Evolutionary conservation across 805 yeast genomes (phyloP), one percentile per base, ranked within the genome.

Genomic region (Huiozyma sinensis): DNA sequence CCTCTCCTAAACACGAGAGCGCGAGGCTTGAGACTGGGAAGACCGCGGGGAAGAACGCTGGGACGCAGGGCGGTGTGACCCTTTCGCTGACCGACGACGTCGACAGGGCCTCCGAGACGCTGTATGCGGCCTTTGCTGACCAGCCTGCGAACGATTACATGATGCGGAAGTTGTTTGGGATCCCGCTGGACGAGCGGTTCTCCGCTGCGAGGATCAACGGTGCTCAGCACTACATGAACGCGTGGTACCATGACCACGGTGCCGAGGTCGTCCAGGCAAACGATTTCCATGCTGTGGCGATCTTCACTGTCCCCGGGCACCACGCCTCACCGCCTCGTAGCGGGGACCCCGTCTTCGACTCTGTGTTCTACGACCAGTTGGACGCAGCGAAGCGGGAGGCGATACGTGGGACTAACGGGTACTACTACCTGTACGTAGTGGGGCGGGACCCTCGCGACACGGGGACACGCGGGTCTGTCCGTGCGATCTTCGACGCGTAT

Each of bases 241-340:
- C 60, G 3, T 46, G 48, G 40, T 60, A 54, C 43, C 43, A 52
- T 38, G 63, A 61, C 45, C 42, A 55, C 33, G 63, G 63, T 33
- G 67, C 65, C 13, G 64, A 62, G 37, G 40, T 62, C 10, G 52
- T 53, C 30, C 60, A 63, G 44, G 56, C 58, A 29, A 60, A 61
- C 44, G 48, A 60, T 40, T 62, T 54, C 47, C 58, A 62, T 48
- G 64, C 66, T 28, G 65, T 58, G 17, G 61, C 61, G 12, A 51
- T 62, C 32, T 60, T 58, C 54, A 52, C 58, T 9, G 41, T 47
- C 10, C 65, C 65, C 29, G 55, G 56, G 11, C 36, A 35, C 7
- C 58, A 53, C 43, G 47, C 56, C 29, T 52, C 55, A 24, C 51
- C 56, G 13, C 50, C 52, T 11, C 43, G 49, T 8, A 60, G 64